phyloP scores from a whole-genome alignment of 1,284 basidiomycete species.

The Cryptococcus deneoformans region DNA sequence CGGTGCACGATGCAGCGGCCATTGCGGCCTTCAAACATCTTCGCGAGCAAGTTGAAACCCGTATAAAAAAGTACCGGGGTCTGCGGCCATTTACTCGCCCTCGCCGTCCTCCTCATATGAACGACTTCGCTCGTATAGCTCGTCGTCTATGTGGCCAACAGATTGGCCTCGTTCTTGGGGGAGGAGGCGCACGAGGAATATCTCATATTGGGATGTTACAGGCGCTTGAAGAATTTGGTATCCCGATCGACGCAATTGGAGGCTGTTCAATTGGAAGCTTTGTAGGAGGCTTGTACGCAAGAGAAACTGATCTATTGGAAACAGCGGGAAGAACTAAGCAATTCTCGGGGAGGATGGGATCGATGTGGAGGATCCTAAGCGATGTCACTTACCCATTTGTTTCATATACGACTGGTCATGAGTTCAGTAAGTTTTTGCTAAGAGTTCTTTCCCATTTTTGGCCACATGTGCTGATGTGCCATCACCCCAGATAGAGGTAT shows the following conservation, averaged over 20 bases:
- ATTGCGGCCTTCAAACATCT: conserved; percentile 72
- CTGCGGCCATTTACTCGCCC: conserved; percentile 64
- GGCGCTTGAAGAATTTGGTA: conserved; percentile 85
- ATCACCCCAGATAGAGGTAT: conserved; percentile 33
- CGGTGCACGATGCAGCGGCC: conserved; percentile 78
- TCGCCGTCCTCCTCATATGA: conserved; percentile 74
- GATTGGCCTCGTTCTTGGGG: conserved; percentile 91
- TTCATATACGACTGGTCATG: conserved; percentile 96
- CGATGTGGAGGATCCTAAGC: conserved; percentile 89
- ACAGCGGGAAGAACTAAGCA: conserved; percentile 69
- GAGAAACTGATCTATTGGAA: conserved; percentile 86
- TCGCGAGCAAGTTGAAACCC: conserved; percentile 84
- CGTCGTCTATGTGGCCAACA: conserved; percentile 88
- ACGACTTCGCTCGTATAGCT: conserved; percentile 91
- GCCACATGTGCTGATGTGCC: conserved; percentile 10
- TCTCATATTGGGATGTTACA: conserved; percentile 87
- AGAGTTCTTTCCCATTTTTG: conserved; percentile 11
- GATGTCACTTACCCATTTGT: conserved; percentile 97
- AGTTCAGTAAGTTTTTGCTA: conserved; percentile 58
- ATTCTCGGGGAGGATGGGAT: conserved; percentile 83
- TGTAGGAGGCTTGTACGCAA: conserved; percentile 94
- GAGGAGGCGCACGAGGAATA: conserved; percentile 92
- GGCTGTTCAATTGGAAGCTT: conserved; percentile 88
- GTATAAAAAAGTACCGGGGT: conserved; percentile 81
- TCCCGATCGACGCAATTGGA: conserved; percentile 89